Conservation (phyloP, 495 filamentous ascomycete species). For the Aspergillus nidulans region DNA sequence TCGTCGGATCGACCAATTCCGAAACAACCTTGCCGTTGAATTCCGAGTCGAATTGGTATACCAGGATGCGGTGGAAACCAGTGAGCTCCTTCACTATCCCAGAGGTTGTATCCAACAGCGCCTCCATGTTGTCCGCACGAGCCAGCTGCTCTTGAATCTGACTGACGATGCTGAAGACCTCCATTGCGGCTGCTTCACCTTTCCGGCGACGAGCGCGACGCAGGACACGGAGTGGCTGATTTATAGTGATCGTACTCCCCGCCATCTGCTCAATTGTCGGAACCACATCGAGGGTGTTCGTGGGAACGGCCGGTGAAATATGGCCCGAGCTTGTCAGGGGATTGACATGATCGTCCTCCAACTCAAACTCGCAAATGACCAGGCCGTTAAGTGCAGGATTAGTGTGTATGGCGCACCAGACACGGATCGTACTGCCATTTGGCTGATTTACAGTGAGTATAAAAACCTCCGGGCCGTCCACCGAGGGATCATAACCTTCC, state of each 20-base stretch:
- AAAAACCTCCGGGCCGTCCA: slow-evolving; percentile 85
- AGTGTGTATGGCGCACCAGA: slow-evolving; percentile 89
- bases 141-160: slow-evolving; percentile 58
- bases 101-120: slow-evolving; percentile 45
- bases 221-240: slow-evolving; percentile 73
- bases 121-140: slow-evolving; percentile 43
- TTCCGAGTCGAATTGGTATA: slow-evolving; percentile 83
- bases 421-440: slow-evolving; percentile 49
- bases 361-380: slow-evolving; percentile 88
- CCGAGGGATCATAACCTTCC: slow-evolving; percentile 59
- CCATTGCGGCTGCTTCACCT: slow-evolving; percentile 87
- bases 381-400: slow-evolving; percentile 60
- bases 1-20: slow-evolving; percentile 74
- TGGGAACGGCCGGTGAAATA: slow-evolving; percentile 52
- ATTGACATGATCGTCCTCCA: slow-evolving; percentile 72
- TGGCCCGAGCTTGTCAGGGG: slow-evolving; percentile 61
- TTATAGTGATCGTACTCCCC: slow-evolving; percentile 62
- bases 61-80: slow-evolving; percentile 88
- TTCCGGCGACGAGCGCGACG: slow-evolving; percentile 70
- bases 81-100: slow-evolving; percentile 67
- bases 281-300: slow-evolving; percentile 66
- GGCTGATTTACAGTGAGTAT: slow-evolving; percentile 63
- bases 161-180: slow-evolving; percentile 82
- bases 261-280: slow-evolving; percentile 69
- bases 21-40: slow-evolving; percentile 87